phyloP scores from a whole-genome alignment of 371 early-diverging fungal species.

The Synchytrium microbalum region DNA sequence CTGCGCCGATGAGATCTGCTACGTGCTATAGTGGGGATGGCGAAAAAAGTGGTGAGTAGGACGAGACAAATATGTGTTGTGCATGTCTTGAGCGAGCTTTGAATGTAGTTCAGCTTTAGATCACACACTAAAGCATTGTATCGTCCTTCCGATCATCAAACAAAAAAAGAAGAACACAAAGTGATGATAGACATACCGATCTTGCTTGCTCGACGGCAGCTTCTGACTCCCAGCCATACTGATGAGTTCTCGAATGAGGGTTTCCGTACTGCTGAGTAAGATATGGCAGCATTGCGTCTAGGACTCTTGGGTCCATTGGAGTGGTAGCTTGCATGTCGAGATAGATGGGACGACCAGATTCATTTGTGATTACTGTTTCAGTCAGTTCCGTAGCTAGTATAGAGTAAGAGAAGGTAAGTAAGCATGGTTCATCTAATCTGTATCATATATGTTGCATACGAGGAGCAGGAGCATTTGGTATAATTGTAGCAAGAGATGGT shows the following conservation, averaged over 20 bases:
- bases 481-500: too few relatives aligned
- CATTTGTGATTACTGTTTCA: neutral
- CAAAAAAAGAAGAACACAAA: neutral
- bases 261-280: slow-evolving; percentile 94
- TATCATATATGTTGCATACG: too few relatives aligned
- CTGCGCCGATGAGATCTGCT: slow-evolving; percentile 87
- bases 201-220: slow-evolving; percentile 90
- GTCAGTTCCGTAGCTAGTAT: neutral
- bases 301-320: slow-evolving; percentile 94
- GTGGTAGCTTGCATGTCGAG: slow-evolving; percentile 69
- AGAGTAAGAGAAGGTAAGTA: too few relatives aligned
- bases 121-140: too few relatives aligned
- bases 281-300: slow-evolving; percentile 97
- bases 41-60: neutral
- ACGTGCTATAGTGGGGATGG: slow-evolving; percentile 55
- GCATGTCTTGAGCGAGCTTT: neutral
- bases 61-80: too few relatives aligned
- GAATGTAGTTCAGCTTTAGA: neutral
- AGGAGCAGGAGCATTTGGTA: too few relatives aligned
- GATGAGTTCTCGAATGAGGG: slow-evolving; percentile 97
- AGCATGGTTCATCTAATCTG: too few relatives aligned
- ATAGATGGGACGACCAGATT: slow-evolving; percentile 27
- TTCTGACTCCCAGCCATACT: slow-evolving; percentile 98
- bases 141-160: too few relatives aligned
- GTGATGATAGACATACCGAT: slow-evolving; percentile 26